Evolutionary conservation across 2,329 filamentous ascomycete species (phyloP), one percentile per base, ranked within the genome.

Genomic region (Stachybotrys echinatus): DNA sequence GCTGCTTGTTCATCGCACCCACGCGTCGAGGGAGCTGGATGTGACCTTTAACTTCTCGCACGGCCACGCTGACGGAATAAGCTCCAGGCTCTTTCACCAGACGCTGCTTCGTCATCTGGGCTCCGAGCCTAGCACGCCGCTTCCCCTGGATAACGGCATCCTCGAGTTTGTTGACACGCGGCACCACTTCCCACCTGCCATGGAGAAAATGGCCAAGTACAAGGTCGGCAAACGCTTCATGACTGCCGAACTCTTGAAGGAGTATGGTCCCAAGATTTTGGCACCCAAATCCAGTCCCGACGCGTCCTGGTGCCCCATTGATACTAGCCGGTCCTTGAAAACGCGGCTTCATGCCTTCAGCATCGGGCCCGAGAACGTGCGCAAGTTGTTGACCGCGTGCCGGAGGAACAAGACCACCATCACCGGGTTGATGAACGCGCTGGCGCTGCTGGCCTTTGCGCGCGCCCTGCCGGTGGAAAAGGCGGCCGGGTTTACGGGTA

Each of bases 21-120:
- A 53, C 17, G 45, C 34, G 17, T 14, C 21, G 5, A 19, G 42
- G 18, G 52, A 49, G 5, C 38, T 65, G 4, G 60, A 67, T n/a
- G 50, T 60, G 14, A 22, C 65, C 12, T 58, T 66, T 40, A 52
- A 52, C 10, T 63, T 55, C 48, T 61, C 60, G 23, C 65, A 68
- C 47, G 48, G 58, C 21, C 53, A 52, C 6, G 52, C 49, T 4
- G 65, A 68, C 38, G 65, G 63, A 1, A 62, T 56, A n/a, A 54
- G 62, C 19, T 61, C 55, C 39, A 66, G 63, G 47, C 55, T 66
- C 4, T 62, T 67, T n/a, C 64, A 68, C 39, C 46, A 58, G 44
- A 58, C 54, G 17, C 45, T 68, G 7, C 44, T 66, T 5, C 50
- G 52, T 6, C 56, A 59, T 27, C 62, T 67, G 42, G 61, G 64